Percentiles rank a stretch among this genome's conserved stretches.
These are phyloP conservation scores for Epipyxis sp. DNA, from an alignment of 108 stramenopile species.

Conservation along the genomic window DNA sequence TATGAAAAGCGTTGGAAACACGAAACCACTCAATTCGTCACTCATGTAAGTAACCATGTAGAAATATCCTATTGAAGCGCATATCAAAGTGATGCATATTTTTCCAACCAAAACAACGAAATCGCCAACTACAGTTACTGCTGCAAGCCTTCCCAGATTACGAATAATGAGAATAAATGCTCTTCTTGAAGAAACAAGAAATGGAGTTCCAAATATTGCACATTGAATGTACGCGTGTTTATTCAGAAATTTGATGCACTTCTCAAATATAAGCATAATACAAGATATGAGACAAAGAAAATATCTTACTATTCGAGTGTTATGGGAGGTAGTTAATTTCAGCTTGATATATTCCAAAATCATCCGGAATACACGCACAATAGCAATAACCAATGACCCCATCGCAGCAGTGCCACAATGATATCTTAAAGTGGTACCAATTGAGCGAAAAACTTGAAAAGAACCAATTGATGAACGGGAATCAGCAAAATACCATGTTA, in stretches of 20 bases:
- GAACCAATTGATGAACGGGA: conserved; percentile 11
- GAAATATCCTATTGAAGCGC: conserved; percentile 15
- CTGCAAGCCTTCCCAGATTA: conserved; percentile 38
- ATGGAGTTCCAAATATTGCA: conserved; percentile 78
- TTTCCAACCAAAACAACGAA: conserved; percentile 48
- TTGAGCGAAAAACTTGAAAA: conserved; percentile 40
- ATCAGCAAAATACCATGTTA: conserved; percentile 41
- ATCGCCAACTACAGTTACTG: conserved; percentile 32
- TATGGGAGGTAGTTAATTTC: conserved; percentile 31
- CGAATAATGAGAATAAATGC: conserved; percentile 73
- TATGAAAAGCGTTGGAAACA: not conserved
- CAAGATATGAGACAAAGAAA: conserved; percentile 44
- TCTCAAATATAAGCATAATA: too few species aligned
- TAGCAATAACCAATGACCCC: conserved; percentile 49
- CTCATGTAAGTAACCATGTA: not conserved
- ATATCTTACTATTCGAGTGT: conserved; percentile 52
- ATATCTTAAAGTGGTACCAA: conserved; percentile 62
- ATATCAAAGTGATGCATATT: conserved; percentile 23
- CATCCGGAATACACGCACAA: conserved; percentile 47
- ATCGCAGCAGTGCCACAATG: conserved; percentile 63
- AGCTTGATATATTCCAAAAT: conserved; percentile 43
- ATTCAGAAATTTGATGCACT: conserved; percentile 71
- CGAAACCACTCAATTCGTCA: not conserved
- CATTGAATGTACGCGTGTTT: conserved; percentile 86
- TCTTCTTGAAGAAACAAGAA: conserved; percentile 68